Conservation (phyloP, 805 yeast genomes). For the Candida lessepsii region DNA sequence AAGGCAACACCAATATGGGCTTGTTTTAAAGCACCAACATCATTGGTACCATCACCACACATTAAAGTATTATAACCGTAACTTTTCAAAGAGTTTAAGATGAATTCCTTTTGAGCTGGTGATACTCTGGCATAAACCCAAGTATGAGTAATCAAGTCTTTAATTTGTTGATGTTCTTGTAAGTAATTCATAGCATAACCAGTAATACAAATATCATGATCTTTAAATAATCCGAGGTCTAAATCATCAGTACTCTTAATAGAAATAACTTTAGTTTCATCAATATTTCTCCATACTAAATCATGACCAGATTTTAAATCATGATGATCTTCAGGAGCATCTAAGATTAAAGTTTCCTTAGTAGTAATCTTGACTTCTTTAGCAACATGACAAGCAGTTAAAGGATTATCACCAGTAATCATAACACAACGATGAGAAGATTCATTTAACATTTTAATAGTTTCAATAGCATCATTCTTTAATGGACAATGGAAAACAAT, state of each 20-base stretch:
- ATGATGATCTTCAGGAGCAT: slow-evolving; percentile 73
- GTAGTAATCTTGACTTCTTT: slow-evolving; percentile 86
- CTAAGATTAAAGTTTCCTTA: slow-evolving; percentile 81
- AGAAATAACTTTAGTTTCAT: slow-evolving; percentile 70
- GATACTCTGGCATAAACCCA: slow-evolving; percentile 99
- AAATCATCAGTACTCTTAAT: slow-evolving; percentile 59
- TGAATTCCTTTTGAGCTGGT: slow-evolving; percentile 91
- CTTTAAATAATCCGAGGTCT: slow-evolving; percentile 54
- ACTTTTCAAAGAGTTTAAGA: slow-evolving; percentile 76
- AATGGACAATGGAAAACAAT: slow-evolving; percentile 96
- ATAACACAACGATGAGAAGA: slow-evolving; percentile 93
- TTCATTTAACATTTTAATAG: slow-evolving; percentile 88
- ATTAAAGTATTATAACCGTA: slow-evolving; percentile 91
- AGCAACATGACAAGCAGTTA: slow-evolving; percentile 98
- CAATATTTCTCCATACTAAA: slow-evolving; percentile 82
- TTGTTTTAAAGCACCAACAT: slow-evolving; percentile 98
- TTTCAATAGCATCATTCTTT: slow-evolving; percentile 87
- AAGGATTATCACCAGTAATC: slow-evolving; percentile 99
- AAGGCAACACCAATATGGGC: slow-evolving; percentile 99
- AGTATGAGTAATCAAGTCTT: slow-evolving; percentile 75
- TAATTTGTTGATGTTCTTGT: slow-evolving; percentile 64
- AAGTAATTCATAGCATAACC: slow-evolving; percentile 82
- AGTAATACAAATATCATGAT: slow-evolving; percentile 85
- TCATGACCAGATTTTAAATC: slow-evolving; percentile 45
- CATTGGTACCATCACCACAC: slow-evolving; percentile 99